Percentiles rank a stretch among this genome's conserved stretches.
Evolutionary conservation across 2,329 filamentous ascomycete genomes (phyloP).

Genomic region (Clonostachys chloroleuca): DNA sequence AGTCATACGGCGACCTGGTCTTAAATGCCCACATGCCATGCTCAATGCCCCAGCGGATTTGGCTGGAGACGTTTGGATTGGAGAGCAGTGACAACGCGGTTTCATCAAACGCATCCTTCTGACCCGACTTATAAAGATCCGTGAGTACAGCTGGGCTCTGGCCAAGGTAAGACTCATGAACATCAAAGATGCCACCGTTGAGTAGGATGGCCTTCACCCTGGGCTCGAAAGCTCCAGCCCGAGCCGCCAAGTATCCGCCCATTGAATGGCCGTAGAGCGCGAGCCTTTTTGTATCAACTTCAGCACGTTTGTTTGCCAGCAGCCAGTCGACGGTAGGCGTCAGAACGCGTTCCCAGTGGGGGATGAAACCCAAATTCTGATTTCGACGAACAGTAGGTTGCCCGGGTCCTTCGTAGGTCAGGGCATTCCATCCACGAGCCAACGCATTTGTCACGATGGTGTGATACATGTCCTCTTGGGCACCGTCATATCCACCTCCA

Average conservation of each 20-base stretch:
- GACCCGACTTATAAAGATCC: constrained; percentile 6
- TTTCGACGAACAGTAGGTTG: constrained; percentile 32
- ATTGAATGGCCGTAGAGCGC: constrained; percentile 31
- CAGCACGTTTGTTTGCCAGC: constrained; percentile 1
- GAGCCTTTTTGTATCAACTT: constrained; percentile 14
- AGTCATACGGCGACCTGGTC: constrained; percentile 12
- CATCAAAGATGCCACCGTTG: constrained; percentile 30
- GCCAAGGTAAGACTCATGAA: constrained; percentile 1
- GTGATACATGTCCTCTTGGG: constrained; percentile 38
- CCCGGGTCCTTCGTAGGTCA: constrained; percentile 41
- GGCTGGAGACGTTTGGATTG: constrained; percentile 3
- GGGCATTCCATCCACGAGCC: constrained; percentile 31
- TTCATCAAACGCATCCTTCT: constrained; percentile 10
- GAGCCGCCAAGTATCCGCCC: constrained; percentile 30
- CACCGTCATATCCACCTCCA: constrained; percentile 34
- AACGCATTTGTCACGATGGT: constrained; percentile 22
- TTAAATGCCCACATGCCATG: constrained; percentile 19
- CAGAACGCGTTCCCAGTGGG: constrained; percentile 34
- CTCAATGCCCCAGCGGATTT: constrained; percentile 12
- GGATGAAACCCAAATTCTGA: constrained; percentile 36
- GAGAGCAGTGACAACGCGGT: constrained; percentile 2
- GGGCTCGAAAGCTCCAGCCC: constrained; percentile 37
- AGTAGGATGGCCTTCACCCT: constrained; percentile 31
- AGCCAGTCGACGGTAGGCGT: constrained; percentile 33
- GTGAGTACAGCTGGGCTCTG: constrained; percentile 4